Percentiles rank a stretch among this genome's conserved stretches.
Conservation (phyloP, 1,284 basidiomycete genomes). For the Heliocybe sulcata region DNA sequence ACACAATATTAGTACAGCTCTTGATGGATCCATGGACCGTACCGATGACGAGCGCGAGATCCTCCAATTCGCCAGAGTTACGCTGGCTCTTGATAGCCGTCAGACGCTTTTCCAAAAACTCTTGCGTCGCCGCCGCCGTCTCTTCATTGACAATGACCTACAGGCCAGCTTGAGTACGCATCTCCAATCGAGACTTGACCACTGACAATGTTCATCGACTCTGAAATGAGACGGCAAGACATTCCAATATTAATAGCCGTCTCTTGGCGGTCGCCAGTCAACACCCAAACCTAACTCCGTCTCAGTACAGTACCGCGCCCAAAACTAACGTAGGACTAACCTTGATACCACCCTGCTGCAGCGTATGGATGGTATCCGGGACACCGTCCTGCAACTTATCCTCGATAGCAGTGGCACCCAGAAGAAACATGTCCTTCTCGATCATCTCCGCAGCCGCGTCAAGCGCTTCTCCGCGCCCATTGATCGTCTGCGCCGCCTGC, state of each 20-base stretch:
- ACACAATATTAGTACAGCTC: not conserved
- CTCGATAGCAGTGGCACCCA: slow-evolving; percentile 98
- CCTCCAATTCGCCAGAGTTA: slow-evolving; percentile 87
- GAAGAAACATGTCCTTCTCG: slow-evolving; percentile 86
- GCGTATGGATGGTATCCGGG: slow-evolving; percentile 94
- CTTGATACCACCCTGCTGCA: slow-evolving; percentile 98
- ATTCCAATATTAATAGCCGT: slow-evolving; percentile 99
- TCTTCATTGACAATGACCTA: slow-evolving; percentile 95
- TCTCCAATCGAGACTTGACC: not conserved
- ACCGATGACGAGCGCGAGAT: slow-evolving; percentile 95
- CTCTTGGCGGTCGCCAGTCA: slow-evolving; percentile 97
- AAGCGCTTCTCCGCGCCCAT: slow-evolving; percentile 88
- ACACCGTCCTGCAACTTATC: slow-evolving; percentile 99
- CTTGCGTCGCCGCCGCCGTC: slow-evolving; percentile 73
- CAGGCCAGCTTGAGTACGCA: not conserved
- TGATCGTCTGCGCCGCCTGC: slow-evolving; percentile 88
- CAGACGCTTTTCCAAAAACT: slow-evolving; percentile 84
- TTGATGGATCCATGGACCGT: not conserved
- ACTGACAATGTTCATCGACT: slow-evolving; percentile 94
- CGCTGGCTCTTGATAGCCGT: slow-evolving; percentile 91
- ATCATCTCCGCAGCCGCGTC: slow-evolving; percentile 95
- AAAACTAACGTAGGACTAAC: slow-evolving; percentile 23
- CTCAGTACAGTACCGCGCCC: not conserved
- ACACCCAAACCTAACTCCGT: slow-evolving; percentile 77
- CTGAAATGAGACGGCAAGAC: slow-evolving; percentile 93